These are phyloP conservation scores for Ceratocystis cubensis DNA, from an alignment of 2,329 filamentous ascomycete species.

Conservation along the genomic window DNA sequence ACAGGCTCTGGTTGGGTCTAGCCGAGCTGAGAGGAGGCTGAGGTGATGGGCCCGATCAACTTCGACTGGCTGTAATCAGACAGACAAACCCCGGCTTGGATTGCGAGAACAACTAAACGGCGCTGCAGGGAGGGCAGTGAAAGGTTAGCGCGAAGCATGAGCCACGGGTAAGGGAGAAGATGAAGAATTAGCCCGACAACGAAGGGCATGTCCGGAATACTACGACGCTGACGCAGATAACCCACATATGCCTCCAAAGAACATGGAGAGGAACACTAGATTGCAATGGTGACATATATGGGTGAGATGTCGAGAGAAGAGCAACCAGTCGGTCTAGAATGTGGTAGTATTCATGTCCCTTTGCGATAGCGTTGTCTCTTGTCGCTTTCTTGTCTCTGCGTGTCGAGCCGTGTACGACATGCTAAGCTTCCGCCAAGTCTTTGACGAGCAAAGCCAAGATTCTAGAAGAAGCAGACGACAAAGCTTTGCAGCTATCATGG, in stretches of 20 bases:
- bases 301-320: neutral
- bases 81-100: too few relatives aligned
- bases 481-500: neutral
- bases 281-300: neutral
- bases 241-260: neutral
- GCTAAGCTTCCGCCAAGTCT: constrained; percentile 9
- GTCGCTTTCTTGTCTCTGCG: neutral
- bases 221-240: neutral
- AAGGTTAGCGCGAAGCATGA: too few relatives aligned
- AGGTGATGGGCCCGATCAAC: neutral
- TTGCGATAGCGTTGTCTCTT: too few relatives aligned
- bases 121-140: too few relatives aligned
- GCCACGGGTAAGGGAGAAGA: too few relatives aligned
- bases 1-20: neutral
- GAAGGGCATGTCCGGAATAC: neutral
- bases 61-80: too few relatives aligned
- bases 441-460: constrained; percentile 4
- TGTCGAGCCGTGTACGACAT: neutral
- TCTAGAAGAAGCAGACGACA: neutral
- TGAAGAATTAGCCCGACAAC: too few relatives aligned
- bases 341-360: neutral
- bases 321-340: neutral
- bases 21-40: neutral
- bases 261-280: neutral
- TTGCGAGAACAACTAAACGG: too few relatives aligned